phyloP scores from a whole-genome alignment of 2,329 filamentous ascomycete species.

The Coleophoma crateriformis region DNA sequence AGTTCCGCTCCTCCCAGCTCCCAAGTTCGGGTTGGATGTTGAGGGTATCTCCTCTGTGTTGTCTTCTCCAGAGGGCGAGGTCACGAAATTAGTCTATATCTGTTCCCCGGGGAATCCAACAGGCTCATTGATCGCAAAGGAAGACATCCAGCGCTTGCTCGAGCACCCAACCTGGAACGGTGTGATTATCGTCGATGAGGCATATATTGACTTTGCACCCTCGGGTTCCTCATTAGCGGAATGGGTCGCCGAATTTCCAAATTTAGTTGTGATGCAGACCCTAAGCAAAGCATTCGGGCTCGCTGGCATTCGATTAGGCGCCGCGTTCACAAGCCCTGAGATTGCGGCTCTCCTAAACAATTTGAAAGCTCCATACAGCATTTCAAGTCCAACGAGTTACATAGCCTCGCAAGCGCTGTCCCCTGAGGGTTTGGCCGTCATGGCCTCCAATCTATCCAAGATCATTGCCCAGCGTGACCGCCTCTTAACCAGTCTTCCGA shows the following conservation, averaged over 20 bases:
- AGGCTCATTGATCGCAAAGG: conserved; percentile 69
- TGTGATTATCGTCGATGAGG: conserved; percentile 87
- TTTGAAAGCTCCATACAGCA: conserved; percentile 94
- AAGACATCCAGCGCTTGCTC: conserved; percentile 67
- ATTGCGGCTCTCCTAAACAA: conserved; percentile 82
- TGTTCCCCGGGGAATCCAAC: conserved; percentile 97
- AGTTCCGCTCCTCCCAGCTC: conserved; percentile 71
- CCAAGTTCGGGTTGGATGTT: conserved; percentile 70
- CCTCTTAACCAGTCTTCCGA: conserved; percentile 66
- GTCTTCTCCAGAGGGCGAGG: conserved; percentile 45
- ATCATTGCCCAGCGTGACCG: conserved; percentile 75
- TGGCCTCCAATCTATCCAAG: conserved; percentile 63
- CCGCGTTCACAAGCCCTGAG: conserved; percentile 69
- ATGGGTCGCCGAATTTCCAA: conserved; percentile 89
- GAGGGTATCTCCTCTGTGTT: conserved; percentile 62
- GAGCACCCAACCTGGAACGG: conserved; percentile 93
- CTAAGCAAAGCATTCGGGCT: conserved; percentile 97
- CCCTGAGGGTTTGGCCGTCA: conserved; percentile 61
- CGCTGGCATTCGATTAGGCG: conserved; percentile 86
- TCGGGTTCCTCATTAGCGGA: conserved; percentile 78
- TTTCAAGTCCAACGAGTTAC: conserved; percentile 80
- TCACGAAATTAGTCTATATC: conserved; percentile 85
- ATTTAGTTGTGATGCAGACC: conserved; percentile 96
- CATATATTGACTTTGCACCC: conserved; percentile 90
- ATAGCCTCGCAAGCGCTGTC: conserved; percentile 72